Conservation (phyloP, 176 grass and related monocot species). For the Oryza meridionalis region DNA sequence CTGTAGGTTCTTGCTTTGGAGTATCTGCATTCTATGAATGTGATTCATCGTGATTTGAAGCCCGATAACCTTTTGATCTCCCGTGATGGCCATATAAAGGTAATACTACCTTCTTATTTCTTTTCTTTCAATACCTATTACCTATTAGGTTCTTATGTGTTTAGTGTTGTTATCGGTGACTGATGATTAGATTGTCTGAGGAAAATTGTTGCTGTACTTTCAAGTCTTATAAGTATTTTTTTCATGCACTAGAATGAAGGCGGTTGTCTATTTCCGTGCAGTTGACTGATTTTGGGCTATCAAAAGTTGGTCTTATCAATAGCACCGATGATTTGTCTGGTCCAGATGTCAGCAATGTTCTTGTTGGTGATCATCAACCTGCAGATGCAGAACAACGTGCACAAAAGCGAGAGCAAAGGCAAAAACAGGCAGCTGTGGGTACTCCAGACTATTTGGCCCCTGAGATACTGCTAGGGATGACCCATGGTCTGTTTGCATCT, state of each 20-base stretch:
- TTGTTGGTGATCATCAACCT: conserved; percentile 65
- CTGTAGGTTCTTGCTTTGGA: conserved; percentile 87
- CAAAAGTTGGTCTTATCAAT: conserved; percentile 97
- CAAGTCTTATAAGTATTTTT: not conserved
- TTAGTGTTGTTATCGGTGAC: not conserved
- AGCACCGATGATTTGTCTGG: conserved; percentile 99
- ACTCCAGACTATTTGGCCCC: conserved; percentile 98
- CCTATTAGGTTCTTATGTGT: not conserved
- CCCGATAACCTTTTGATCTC: conserved; percentile 91
- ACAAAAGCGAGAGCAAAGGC: conserved; percentile 73
- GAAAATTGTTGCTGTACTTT: not conserved
- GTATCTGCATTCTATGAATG: conserved; percentile 92
- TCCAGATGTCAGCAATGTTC: conserved; percentile 77
- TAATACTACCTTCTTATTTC: conserved; percentile 13
- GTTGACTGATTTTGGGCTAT: conserved; percentile 97
- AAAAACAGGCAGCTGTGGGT: conserved; percentile 86
- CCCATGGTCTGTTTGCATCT: conserved; percentile 61
- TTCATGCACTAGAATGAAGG: not conserved
- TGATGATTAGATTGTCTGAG: not conserved
- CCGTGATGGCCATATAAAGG: conserved; percentile 90
- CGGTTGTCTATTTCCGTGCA: conserved; percentile 16
- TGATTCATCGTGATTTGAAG: conserved; percentile 95
- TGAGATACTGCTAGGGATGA: conserved; percentile 92
- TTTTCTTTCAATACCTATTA: not conserved
- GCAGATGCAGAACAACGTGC: conserved; percentile 60